Conservation (phyloP, 768 basidiomycete species). For the Auriscalpium microsporum region DNA sequence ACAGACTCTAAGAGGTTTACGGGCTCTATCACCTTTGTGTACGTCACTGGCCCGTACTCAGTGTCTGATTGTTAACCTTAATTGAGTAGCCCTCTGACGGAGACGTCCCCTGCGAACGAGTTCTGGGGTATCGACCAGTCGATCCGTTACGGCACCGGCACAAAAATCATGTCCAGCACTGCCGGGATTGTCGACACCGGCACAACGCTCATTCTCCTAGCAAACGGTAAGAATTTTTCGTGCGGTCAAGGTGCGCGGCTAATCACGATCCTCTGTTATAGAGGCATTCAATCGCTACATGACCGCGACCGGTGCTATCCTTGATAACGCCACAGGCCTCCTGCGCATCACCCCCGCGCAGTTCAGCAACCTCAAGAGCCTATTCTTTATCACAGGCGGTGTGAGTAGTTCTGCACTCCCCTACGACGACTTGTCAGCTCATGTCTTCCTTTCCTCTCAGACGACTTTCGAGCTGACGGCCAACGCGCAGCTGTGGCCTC, state of each 20-base stretch:
- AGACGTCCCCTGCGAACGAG: conserved; percentile 21
- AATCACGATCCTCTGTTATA: neutral
- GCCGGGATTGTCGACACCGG: conserved; percentile 31
- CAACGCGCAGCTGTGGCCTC: conserved; percentile 36
- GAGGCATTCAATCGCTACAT: conserved; percentile 26
- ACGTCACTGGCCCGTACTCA: conserved; percentile 2
- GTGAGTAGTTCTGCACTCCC: conserved; percentile 3
- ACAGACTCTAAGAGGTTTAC: conserved; percentile 24
- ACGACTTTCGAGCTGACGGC: conserved; percentile 31
- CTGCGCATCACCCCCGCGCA: conserved; percentile 21
- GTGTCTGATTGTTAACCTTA: neutral
- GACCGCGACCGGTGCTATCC: conserved; percentile 24
- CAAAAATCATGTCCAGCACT: conserved; percentile 18
- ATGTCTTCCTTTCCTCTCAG: conserved; percentile 3
- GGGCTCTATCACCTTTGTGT: conserved; percentile 24
- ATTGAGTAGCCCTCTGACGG: conserved; percentile 21
- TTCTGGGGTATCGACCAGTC: conserved; percentile 30
- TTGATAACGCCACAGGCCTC: conserved; percentile 24
- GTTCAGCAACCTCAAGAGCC: conserved; percentile 22
- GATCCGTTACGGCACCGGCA: conserved; percentile 20
- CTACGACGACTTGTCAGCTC: too few relatives aligned
- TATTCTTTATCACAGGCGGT: conserved; percentile 26
- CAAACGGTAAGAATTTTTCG: conserved; percentile 17
- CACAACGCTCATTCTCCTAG: conserved; percentile 26
- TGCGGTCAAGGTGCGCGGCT: too few relatives aligned